A percentile compares a stretch with the other conserved stretches of the same genome.
Conservation (phyloP, 805 yeast genomes). For the Candida odintsovae region DNA sequence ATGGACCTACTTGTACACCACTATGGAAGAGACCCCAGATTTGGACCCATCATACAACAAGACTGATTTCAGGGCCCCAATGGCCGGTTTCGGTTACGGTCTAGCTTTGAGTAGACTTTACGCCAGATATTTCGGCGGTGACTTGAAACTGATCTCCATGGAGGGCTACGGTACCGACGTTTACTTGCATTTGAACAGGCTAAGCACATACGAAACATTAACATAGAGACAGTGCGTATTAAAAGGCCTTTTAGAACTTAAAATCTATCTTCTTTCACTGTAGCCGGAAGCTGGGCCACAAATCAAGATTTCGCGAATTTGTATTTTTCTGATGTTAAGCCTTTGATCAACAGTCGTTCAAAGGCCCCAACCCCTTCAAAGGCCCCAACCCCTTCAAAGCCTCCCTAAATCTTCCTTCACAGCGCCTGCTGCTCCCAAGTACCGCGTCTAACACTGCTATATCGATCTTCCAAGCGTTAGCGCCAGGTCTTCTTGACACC, state of each 20-base stretch:
- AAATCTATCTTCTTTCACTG: too few species aligned
- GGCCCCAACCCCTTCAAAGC: too few species aligned
- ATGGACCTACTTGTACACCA: constrained; percentile 89
- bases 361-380: neutral
- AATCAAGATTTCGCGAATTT: neutral
- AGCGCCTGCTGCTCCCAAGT: neutral
- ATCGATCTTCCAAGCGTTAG: neutral
- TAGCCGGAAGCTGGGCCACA: too few species aligned
- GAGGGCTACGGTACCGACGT: constrained; percentile 95
- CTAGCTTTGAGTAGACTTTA: constrained; percentile 80
- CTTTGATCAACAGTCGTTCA: neutral
- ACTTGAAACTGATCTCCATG: constrained; percentile 80
- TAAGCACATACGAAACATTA: constrained; percentile 46
- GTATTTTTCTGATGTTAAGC: neutral
- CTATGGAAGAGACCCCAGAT: constrained; percentile 68
- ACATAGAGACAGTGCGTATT: constrained; percentile 12
- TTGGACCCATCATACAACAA: constrained; percentile 37
- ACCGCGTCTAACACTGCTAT: neutral
- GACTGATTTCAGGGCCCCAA: constrained; percentile 75
- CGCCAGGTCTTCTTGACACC: neutral
- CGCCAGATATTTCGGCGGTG: constrained; percentile 89
- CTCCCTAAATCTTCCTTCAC: neutral
- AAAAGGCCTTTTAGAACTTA: too few species aligned
- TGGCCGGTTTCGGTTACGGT: constrained; percentile 94
- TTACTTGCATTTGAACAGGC: constrained; percentile 75